Base-by-base conservation (phyloP, 2,329 filamentous ascomycete species). In the Colletotrichum karsti region DNA sequence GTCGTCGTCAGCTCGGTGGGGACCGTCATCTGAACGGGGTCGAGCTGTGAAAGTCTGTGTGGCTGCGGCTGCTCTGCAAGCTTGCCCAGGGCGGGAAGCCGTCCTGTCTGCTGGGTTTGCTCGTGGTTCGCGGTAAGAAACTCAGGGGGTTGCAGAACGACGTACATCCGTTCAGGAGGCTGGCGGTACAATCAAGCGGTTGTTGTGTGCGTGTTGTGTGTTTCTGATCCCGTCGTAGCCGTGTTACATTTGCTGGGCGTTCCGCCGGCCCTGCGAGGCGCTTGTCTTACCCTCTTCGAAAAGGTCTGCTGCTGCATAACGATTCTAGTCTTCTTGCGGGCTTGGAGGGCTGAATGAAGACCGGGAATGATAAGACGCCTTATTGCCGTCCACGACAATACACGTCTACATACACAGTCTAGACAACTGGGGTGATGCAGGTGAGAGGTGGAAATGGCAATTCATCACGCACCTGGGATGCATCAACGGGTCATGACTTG, bases 1-100 rank as follows among this genome's bases (percentile, higher is more conserved):
- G 65, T 67, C 65, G 65, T 67, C 65, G 65, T 67, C 37, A 67
- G 65, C 65, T 67, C 59, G 13, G 61, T 64, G 60, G 65, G 39
- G 65, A 58, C 65, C n/a, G 60, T 58, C 64, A 64, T 67, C 63
- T 63, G 63, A 37, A 63, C 35, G 39, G 63, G 55, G 62, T 18
- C 24, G 33, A 28, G 22, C 9, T n/a, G 50, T 46, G 26, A 56
- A 26, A n/a, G 46, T 50, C 42, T 55, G 55, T 66, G 57, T 61
- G 62, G 62, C 56, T 56, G 33, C 44, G 26, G 46, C 24, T 35
- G 22, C n/a, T n/a, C n/a, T n/a, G n/a, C n/a, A n/a, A n/a, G n/a
- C n/a, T n/a, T n/a, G n/a, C 13, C 46, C 24, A 18, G 33, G 13
- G 33, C 35, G 33, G 30, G 53, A 50, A 50, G 12, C 26, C 26